Conservation (phyloP, 1,139 yeast genomes). For the Candida mesenterica region DNA sequence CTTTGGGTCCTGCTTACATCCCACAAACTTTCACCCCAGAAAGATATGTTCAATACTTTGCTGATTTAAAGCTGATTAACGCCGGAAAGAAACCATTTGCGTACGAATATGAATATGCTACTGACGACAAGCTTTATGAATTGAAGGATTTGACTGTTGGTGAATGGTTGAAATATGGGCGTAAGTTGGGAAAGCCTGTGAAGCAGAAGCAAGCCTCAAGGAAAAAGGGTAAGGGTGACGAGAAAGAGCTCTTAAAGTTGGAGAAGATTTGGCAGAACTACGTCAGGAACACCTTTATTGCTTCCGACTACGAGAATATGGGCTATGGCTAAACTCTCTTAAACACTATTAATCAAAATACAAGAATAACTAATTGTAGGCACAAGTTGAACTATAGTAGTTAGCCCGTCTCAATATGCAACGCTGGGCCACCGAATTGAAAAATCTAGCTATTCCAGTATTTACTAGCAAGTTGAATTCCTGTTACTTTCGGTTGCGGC, state of each 20-base stretch:
- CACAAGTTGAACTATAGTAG: too few species aligned
- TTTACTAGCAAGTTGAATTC: too few species aligned
- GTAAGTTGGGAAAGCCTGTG: slow-evolving; percentile 47
- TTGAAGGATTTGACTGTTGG: slow-evolving; percentile 56
- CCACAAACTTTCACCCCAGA: slow-evolving; percentile 73
- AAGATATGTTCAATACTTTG: slow-evolving; percentile 68
- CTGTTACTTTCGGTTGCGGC: too few species aligned
- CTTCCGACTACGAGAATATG: slow-evolving; percentile 59
- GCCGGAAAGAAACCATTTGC: slow-evolving; percentile 47
- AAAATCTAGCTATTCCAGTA: too few species aligned
- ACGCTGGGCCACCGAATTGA: too few species aligned
- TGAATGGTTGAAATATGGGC: slow-evolving; percentile 59
- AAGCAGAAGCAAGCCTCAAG: slow-evolving; percentile 11
- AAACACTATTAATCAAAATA: too few species aligned
- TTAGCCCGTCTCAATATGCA: too few species aligned
- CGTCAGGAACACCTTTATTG: slow-evolving; percentile 56
- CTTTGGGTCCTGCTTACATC: slow-evolving; percentile 73
- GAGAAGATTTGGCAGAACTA: slow-evolving; percentile 43
- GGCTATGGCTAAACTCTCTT: slow-evolving; percentile 27
- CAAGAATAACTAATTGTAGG: too few species aligned
- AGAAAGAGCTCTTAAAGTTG: slow-evolving; percentile 16
- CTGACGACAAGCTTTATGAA: slow-evolving; percentile 57
- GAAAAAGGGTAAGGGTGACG: slow-evolving; percentile 14
- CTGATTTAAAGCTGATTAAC: slow-evolving; percentile 57
- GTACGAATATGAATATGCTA: slow-evolving; percentile 66